Evolutionary conservation across 176 grass and related monocot species (phyloP).

Genomic region (Oryza longistaminata): DNA sequence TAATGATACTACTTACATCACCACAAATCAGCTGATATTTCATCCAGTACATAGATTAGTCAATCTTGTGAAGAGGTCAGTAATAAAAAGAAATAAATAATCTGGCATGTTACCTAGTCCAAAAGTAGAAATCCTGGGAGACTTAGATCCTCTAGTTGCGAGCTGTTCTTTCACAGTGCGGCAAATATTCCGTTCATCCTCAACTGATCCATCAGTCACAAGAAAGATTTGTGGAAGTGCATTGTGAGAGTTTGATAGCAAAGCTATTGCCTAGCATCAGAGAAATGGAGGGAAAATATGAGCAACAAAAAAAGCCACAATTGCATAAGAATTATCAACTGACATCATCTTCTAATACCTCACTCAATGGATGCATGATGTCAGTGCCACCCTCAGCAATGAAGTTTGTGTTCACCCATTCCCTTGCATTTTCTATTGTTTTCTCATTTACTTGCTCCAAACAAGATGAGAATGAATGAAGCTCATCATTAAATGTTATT

Average conservation of each 20-base stretch:
- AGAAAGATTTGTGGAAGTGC: conserved; percentile 88
- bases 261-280: conserved; percentile 61
- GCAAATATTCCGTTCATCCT: conserved; percentile 83
- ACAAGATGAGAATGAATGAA: conserved; percentile 70
- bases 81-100: conserved; percentile 4
- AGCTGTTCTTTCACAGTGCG: conserved; percentile 55
- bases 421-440: conserved; percentile 59
- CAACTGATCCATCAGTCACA: conserved; percentile 89
- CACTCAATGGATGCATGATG: conserved; percentile 71
- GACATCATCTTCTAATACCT: conserved; percentile 58
- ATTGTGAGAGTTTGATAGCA: conserved; percentile 55
- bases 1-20: not conserved
- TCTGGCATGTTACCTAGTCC: conserved; percentile 72
- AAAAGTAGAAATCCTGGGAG: conserved; percentile 88
- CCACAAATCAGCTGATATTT: not conserved
- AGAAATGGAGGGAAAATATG: conserved; percentile 22
- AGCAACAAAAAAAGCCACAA: conserved; percentile 25
- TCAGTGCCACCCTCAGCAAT: conserved; percentile 73
- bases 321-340: conserved; percentile 3
- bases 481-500: conserved; percentile 79
- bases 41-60: not conserved
- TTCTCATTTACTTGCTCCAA: conserved; percentile 73
- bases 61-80: not conserved
- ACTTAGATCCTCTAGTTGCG: conserved; percentile 45
- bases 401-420: conserved; percentile 75